Percentiles rank a stretch among this genome's conserved stretches.
These are phyloP conservation scores for Nevesoporus exiguus DNA, from an alignment of 768 basidiomycete genomes.

Conservation along the genomic window DNA sequence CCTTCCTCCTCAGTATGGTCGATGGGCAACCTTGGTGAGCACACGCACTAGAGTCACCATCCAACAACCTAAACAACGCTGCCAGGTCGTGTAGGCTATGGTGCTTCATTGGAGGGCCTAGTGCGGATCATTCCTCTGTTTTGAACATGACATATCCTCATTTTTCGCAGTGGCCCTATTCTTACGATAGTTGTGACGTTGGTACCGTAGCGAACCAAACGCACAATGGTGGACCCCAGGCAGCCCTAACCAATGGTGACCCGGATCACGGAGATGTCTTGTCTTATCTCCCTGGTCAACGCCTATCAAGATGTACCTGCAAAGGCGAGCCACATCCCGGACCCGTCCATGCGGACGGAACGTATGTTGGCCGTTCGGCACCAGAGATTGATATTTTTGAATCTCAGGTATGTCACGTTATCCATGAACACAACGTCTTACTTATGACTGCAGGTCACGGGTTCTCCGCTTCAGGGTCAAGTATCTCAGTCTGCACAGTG, in stretches of 20 bases:
- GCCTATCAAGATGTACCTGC: conserved; percentile 87
- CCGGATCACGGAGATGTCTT: conserved; percentile 47
- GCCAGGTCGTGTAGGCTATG: conserved; percentile 79
- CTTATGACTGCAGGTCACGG: conserved; percentile 33
- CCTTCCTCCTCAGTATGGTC: conserved; percentile 48
- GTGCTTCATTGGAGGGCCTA: conserved; percentile 81
- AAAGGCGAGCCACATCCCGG: conserved; percentile 84
- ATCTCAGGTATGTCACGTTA: conserved; percentile 51
- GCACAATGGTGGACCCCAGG: conserved; percentile 54
- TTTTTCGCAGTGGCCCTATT: conserved; percentile 66
- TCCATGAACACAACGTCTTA: neutral
- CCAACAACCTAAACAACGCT: neutral
- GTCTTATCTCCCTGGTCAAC: conserved; percentile 86
- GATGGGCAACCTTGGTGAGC: conserved; percentile 71
- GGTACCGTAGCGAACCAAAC: conserved; percentile 90
- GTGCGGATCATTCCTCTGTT: conserved; percentile 35
- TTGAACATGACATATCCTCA: conserved; percentile 4
- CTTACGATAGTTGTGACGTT: conserved; percentile 86
- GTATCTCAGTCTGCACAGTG: conserved; percentile 87
- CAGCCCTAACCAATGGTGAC: conserved; percentile 64
- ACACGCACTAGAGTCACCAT: neutral
- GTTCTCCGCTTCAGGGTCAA: conserved; percentile 41
- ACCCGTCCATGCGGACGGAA: conserved; percentile 70
- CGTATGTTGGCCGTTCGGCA: conserved; percentile 76
- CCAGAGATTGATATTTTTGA: conserved; percentile 93